Evolutionary conservation across 257 asterid genomes (phyloP).

Genomic region (Nicotiana otophora): DNA sequence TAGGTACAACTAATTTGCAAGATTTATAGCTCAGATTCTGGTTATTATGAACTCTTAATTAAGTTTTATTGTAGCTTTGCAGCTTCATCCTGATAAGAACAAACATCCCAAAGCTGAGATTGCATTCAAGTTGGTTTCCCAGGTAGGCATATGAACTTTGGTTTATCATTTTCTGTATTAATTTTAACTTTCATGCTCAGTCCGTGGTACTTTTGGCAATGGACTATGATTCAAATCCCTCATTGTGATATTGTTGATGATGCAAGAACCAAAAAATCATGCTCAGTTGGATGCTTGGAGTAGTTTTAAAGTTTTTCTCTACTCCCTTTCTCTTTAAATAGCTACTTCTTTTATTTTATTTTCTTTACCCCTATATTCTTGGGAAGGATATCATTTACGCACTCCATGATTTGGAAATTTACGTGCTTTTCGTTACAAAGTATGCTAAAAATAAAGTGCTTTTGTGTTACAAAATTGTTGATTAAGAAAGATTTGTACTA

Average conservation of each 20-base stretch:
- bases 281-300: background rate
- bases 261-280: background rate
- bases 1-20: conserved; percentile 32
- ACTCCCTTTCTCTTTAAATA: background rate
- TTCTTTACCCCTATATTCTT: background rate
- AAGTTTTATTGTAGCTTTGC: conserved; percentile 45
- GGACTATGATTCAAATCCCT: background rate
- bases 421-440: background rate
- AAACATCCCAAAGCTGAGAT: conserved; percentile 68
- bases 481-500: background rate
- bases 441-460: background rate
- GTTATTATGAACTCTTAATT: background rate
- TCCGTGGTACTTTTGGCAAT: background rate
- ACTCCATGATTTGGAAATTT: background rate
- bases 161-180: background rate
- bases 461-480: too few relatives aligned
- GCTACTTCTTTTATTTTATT: background rate
- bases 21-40: background rate
- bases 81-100: conserved; percentile 85
- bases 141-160: conserved; percentile 30
- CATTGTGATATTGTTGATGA: background rate
- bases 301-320: background rate
- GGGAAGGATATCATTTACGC: background rate
- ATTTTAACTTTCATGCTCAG: background rate
- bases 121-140: conserved; percentile 79